These are phyloP conservation scores for Begonia masoniana DNA, from an alignment of 306 rosid genomes.

Conservation along the genomic window DNA sequence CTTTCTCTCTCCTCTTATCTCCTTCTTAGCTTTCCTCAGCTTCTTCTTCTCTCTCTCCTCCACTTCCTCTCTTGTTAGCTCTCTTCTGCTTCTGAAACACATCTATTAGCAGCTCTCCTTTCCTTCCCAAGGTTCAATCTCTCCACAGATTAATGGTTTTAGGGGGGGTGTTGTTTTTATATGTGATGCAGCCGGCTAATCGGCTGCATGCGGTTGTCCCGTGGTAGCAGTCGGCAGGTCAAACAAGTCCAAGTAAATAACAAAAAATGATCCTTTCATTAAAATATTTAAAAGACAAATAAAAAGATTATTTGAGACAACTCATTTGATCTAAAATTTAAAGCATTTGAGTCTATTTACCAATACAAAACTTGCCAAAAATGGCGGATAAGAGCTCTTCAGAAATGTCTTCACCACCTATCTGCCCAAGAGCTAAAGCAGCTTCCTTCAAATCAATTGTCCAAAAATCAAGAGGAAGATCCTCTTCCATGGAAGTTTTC, in stretches of 20 bases:
- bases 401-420: conserved; percentile 86
- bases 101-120: conserved; percentile 3
- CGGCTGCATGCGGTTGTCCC: background rate
- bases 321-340: too few relatives aligned
- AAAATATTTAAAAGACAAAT: too few relatives aligned
- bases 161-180: background rate
- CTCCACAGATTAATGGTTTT: background rate
- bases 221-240: too few relatives aligned
- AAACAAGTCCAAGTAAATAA: too few relatives aligned
- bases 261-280: too few relatives aligned
- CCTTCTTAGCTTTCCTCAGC: conserved; percentile 16
- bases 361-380: conserved; percentile 82
- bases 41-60: conserved; percentile 27
- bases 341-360: conserved; percentile 24
- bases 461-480: conserved; percentile 87
- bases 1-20: conserved; percentile 7
- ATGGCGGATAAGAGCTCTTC: conserved; percentile 85
- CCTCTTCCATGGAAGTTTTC: conserved; percentile 64
- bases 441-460: conserved; percentile 91
- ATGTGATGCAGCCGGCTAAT: background rate
- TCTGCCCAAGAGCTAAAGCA: conserved; percentile 73
- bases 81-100: conserved; percentile 35
- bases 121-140: background rate
- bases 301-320: too few relatives aligned
- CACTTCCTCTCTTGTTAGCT: conserved; percentile 25